Percentiles rank a stretch among this genome's conserved stretches.
phyloP scores from a whole-genome alignment of 306 rosid species.

The Lathyrus oleraceus region DNA sequence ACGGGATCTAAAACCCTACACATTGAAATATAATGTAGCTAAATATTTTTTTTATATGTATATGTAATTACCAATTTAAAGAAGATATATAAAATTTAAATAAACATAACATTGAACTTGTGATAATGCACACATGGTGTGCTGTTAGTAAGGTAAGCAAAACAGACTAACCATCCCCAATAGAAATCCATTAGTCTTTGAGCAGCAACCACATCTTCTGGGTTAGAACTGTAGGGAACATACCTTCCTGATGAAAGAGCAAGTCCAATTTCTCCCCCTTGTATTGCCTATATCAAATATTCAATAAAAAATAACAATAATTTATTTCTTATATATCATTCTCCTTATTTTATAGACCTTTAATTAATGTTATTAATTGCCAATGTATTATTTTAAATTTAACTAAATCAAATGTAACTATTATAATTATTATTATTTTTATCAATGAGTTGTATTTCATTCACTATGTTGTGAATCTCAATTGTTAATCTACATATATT shows the following conservation, averaged over 20 bases:
- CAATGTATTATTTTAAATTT: too few relatives aligned
- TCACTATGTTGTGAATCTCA: too few relatives aligned
- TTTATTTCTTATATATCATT: too few relatives aligned
- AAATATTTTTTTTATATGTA: too few relatives aligned
- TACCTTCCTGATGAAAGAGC: not conserved
- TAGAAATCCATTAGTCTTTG: not conserved
- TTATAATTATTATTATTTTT: too few relatives aligned
- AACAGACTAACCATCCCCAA: not conserved
- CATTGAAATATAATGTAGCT: not conserved
- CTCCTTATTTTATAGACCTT: too few relatives aligned
- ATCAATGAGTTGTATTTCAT: too few relatives aligned
- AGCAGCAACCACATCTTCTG: not conserved
- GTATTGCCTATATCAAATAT: not conserved
- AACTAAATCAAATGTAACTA: too few relatives aligned
- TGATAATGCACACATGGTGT: not conserved
- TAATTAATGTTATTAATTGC: too few relatives aligned
- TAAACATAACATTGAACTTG: too few relatives aligned
- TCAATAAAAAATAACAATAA: too few relatives aligned
- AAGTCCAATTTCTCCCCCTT: not conserved
- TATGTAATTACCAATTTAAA: not conserved
- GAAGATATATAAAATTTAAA: too few relatives aligned
- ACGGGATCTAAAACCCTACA: conserved; percentile 40
- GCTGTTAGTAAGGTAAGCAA: not conserved
- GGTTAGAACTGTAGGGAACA: not conserved
- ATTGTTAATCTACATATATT: not conserved